Base-by-base conservation (phyloP, 176 grass and related monocot species). In the Puya raimondii region DNA sequence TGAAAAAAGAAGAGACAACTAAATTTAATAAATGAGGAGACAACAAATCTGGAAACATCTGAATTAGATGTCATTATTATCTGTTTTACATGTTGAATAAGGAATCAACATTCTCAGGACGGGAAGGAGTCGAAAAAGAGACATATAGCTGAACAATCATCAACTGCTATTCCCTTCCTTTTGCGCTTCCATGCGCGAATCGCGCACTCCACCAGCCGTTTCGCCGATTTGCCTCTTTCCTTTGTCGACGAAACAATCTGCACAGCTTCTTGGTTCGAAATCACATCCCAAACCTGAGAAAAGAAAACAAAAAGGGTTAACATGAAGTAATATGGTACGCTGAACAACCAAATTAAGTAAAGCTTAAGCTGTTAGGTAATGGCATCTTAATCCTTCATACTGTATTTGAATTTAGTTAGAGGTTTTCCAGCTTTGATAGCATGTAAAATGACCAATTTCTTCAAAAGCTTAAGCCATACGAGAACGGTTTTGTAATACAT, bases 111-210 rank as follows among this genome's bases (percentile, higher is more conserved):
- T 48, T 68, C 25, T 65, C 74, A 74, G 0, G 68, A 68, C 1
- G 80, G 67, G 70, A 23, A 63, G 47, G 90, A 82, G 76, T 88
- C 63, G 52, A 99, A 78, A 80, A 94, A 94, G 74, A 99, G 85
- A 79, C 95, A 99, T 47, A 99, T 52, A 12, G 95, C 95, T 16
- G 90, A 99, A 80, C 95, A 99, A 79, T 99, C 95, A 61, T 99
- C 95, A 18, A 86, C 76, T 42, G 95, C 95, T 67, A 91, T 82
- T 56, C 80, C 78, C 23, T 21, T 88, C 26, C 87, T 88, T 74
- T 77, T 91, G 48, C 67, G 73, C 78, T 78, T 68, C 95, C 95
- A 99, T 1, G 74, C 82, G 2, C 78, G 78, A 53, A 82, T 67
- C 3, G 95, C 95, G 66, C 85, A 86, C 72, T 94, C 82, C 54